Evolutionary conservation across 768 basidiomycete species (phyloP).

Genomic region (Phaeotremella skinneri): DNA sequence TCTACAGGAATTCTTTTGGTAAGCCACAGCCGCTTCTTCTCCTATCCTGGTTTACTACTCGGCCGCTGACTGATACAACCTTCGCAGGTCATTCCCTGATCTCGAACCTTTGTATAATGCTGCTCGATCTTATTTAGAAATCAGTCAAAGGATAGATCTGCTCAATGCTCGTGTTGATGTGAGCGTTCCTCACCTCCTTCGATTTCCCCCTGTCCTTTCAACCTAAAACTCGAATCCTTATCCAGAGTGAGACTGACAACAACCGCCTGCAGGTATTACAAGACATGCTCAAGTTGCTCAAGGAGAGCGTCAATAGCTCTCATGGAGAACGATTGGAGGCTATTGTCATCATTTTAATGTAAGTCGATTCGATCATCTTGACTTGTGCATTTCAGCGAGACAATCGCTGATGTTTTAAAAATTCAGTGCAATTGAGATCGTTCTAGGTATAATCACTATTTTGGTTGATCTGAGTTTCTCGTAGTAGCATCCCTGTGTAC

Average conservation of each 20-base stretch:
- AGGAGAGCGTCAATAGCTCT: conserved; percentile 87
- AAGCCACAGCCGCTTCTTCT: conserved; percentile 56
- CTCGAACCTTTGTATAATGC: conserved; percentile 92
- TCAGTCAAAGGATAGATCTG: conserved; percentile 86
- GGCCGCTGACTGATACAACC: conserved; percentile 16
- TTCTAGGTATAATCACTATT: conserved; percentile 86
- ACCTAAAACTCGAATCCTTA: neutral
- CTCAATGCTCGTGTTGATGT: conserved; percentile 92
- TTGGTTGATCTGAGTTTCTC: conserved; percentile 66
- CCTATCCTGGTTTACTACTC: conserved; percentile 6
- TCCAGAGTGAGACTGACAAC: conserved; percentile 2
- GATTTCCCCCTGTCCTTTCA: neutral
- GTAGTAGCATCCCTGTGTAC: conserved; percentile 10
- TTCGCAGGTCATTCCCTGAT: conserved; percentile 80
- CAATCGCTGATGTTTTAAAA: conserved; percentile 1
- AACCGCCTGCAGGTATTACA: conserved; percentile 68
- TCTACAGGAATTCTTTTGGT: conserved; percentile 88
- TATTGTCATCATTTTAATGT: conserved; percentile 88
- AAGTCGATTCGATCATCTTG: conserved; percentile 60
- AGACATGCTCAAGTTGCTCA: conserved; percentile 92
- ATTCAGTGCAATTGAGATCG: conserved; percentile 54
- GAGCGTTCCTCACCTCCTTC: conserved; percentile 30
- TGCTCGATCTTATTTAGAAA: conserved; percentile 88
- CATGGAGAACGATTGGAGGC: conserved; percentile 89
- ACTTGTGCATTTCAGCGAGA: too few relatives aligned